Conservation (phyloP, 345 rosid species). For the Psidium guajava region DNA sequence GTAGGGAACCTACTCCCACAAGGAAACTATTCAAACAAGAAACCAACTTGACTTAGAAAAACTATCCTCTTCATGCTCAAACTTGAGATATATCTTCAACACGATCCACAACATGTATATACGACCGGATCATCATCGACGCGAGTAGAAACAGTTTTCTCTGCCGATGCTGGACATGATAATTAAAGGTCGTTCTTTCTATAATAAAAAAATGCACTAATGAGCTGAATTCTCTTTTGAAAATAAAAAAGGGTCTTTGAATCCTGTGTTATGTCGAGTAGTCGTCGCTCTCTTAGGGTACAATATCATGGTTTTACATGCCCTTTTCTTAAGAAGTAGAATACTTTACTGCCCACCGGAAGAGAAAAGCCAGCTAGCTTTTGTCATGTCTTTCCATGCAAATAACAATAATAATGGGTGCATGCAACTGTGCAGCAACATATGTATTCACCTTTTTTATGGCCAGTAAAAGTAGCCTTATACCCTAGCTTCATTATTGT, state of each 20-base stretch:
- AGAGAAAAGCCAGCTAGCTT: background rate
- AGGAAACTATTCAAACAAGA: no score
- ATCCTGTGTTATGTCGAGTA: background rate
- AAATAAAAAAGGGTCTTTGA: conserved; percentile 18
- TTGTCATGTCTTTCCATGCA: background rate
- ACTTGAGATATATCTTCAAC: no score
- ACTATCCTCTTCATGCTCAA: no score
- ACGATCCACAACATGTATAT: background rate
- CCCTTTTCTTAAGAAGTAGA: background rate
- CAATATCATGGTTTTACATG: background rate
- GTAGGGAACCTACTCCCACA: no score
- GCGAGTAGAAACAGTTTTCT: background rate
- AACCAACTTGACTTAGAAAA: no score
- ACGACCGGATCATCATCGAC: background rate
- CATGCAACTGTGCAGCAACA: conserved; percentile 4
- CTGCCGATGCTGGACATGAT: background rate
- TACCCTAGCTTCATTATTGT: background rate
- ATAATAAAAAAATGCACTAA: background rate
- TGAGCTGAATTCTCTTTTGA: background rate
- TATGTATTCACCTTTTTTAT: background rate
- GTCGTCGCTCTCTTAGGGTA: background rate
- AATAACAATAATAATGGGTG: background rate
- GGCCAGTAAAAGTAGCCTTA: background rate
- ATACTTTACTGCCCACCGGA: background rate
- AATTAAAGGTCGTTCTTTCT: background rate